Percentiles rank a stretch among this genome's conserved stretches.
These are phyloP conservation scores for Stephania japonica DNA, from an alignment of 164 flowering plant genomes.

Conservation along the genomic window DNA sequence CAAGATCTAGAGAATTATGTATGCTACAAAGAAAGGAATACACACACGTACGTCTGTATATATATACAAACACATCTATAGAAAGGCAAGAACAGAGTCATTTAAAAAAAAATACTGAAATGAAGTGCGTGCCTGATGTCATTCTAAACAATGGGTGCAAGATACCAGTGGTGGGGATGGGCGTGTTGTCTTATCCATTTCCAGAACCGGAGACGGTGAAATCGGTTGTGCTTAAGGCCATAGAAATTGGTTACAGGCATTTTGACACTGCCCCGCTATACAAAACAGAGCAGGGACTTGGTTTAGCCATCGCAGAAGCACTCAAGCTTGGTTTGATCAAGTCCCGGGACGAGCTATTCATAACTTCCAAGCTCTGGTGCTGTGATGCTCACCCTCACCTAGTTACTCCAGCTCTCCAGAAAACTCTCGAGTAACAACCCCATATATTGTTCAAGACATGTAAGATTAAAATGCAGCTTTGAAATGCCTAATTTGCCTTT, in stretches of 20 bases:
- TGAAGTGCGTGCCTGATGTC: too few species aligned
- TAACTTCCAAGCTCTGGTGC: constrained; percentile 22
- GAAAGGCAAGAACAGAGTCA: too few species aligned
- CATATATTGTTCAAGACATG: too few species aligned
- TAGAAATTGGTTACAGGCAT: constrained; percentile 22
- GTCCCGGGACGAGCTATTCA: constrained; percentile 24
- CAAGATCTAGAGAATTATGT: too few species aligned
- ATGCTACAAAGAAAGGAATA: too few species aligned
- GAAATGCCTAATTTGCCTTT: too few species aligned
- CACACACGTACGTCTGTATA: too few species aligned
- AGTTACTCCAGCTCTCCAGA: constrained; percentile 24
- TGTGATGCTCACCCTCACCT: constrained; percentile 14
- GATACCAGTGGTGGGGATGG: constrained; percentile 19
- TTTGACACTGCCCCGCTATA: constrained; percentile 17
- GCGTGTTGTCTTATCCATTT: constrained; percentile 18
- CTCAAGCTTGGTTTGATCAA: constrained; percentile 20
- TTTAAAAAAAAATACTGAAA: too few species aligned
- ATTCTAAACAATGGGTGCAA: constrained; percentile 4
- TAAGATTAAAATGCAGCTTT: too few species aligned
- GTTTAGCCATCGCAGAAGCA: constrained; percentile 26
- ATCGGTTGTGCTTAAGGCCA: constrained; percentile 15
- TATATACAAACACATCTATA: too few species aligned
- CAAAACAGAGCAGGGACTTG: constrained; percentile 22
- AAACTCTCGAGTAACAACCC: constrained; percentile 21
- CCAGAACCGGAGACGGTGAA: neutral